Evolutionary conservation across 2,329 filamentous ascomycete genomes (phyloP).

Genomic region (Xylaria multiplex): DNA sequence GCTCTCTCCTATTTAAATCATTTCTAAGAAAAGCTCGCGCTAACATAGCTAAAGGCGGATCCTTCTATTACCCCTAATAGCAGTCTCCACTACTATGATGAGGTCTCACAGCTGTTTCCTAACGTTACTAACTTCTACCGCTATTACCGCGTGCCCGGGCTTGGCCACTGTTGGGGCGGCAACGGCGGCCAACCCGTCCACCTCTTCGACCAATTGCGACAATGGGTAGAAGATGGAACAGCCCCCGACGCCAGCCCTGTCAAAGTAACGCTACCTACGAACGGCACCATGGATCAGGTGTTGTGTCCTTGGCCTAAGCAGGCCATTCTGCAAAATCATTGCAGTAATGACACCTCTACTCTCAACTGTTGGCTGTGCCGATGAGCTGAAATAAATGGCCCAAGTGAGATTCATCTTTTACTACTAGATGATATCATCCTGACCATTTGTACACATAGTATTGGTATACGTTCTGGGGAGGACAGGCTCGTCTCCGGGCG

Average conservation of each 20-base stretch:
- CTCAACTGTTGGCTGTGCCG: conserved; percentile 2
- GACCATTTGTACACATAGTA: too few species aligned
- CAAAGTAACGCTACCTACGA: background rate
- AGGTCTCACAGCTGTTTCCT: background rate
- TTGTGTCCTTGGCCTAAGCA: conserved; percentile 4
- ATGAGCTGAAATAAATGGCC: background rate
- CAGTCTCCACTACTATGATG: conserved; percentile 16
- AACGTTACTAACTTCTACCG: conserved; percentile 45
- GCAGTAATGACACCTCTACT: background rate
- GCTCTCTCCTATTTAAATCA: background rate
- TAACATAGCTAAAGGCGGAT: background rate
- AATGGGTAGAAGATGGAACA: conserved; percentile 49
- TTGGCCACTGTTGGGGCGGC: conserved; percentile 49
- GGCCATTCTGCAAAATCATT: background rate
- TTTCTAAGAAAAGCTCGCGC: background rate
- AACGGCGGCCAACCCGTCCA: conserved; percentile 40
- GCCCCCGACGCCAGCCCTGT: conserved; percentile 5
- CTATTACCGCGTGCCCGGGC: conserved; percentile 48
- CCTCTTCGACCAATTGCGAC: conserved; percentile 44
- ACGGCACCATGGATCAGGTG: conserved; percentile 2
- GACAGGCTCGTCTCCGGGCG: too few species aligned
- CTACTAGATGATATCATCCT: too few species aligned
- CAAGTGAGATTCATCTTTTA: too few species aligned
- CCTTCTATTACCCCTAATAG: conserved; percentile 1
- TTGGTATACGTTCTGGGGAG: too few species aligned